Conservation (phyloP, 192 early-diverging fungal genomes). For the Coemansia sp. region DNA sequence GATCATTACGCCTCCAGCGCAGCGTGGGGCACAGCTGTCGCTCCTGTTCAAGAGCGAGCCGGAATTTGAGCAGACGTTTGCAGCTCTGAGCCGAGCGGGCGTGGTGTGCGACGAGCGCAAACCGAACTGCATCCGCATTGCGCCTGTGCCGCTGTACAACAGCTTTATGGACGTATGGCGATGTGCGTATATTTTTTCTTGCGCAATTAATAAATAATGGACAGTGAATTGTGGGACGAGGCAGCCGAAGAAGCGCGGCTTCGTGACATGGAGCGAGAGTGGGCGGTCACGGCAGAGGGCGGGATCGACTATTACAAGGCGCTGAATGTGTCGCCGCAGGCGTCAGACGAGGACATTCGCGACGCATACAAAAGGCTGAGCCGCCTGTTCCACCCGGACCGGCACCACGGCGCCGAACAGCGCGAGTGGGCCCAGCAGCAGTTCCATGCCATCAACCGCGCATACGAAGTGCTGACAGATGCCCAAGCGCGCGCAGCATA, state of each 20-base stretch:
- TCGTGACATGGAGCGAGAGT: conserved; percentile 28
- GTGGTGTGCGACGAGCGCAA: conserved; percentile 86
- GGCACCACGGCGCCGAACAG: conserved; percentile 60
- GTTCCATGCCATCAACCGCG: conserved; percentile 74
- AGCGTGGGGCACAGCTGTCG: conserved; percentile 87
- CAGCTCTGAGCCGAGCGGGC: conserved; percentile 58
- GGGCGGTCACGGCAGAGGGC: background rate
- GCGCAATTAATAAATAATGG: background rate
- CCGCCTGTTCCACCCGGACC: conserved; percentile 77
- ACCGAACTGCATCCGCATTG: conserved; percentile 86
- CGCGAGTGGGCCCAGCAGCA: conserved; percentile 67
- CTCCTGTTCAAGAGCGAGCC: conserved; percentile 52
- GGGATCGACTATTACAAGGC: conserved; percentile 63
- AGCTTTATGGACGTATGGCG: conserved; percentile 75
- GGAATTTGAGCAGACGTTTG: conserved; percentile 60
- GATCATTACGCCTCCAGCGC: conserved; percentile 75
- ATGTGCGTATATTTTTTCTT: conserved; percentile 55
- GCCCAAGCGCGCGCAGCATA: conserved; percentile 75
- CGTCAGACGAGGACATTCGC: conserved; percentile 59
- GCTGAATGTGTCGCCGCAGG: conserved; percentile 65
- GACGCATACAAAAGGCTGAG: conserved; percentile 73
- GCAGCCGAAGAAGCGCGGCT: conserved; percentile 32
- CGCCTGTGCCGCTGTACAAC: conserved; percentile 90
- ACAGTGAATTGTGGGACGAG: conserved; percentile 24
- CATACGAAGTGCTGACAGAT: conserved; percentile 84